phyloP scores from a whole-genome alignment of 2,329 filamentous ascomycete genomes.

The Colletotrichum sp. region DNA sequence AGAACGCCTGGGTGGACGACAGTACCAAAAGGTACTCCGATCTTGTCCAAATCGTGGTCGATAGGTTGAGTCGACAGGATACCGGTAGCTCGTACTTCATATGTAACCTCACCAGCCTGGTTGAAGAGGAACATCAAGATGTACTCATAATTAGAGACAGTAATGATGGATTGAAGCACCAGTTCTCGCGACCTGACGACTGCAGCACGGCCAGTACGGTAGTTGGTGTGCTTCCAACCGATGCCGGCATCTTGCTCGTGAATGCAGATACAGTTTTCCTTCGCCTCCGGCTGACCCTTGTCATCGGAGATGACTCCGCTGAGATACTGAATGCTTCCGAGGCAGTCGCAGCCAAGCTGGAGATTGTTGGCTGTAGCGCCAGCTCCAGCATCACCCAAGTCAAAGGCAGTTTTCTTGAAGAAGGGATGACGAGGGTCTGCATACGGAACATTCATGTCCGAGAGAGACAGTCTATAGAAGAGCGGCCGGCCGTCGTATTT shows the following conservation, averaged over 20 bases:
- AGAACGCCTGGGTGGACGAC: conserved; percentile 63
- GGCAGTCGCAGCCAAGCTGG: conserved; percentile 70
- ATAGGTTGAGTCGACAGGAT: conserved; percentile 61
- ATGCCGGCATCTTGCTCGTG: conserved; percentile 76
- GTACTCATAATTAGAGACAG: conserved; percentile 75
- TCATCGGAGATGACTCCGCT: conserved; percentile 56
- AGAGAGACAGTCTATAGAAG: conserved; percentile 62
- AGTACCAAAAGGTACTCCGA: conserved; percentile 57
- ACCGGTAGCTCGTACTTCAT: conserved; percentile 70
- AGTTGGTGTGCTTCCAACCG: conserved; percentile 75
- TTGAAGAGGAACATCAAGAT: conserved; percentile 70
- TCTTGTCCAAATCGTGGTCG: conserved; percentile 59
- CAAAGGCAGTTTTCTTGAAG: conserved; percentile 70
- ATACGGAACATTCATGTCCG: conserved; percentile 69
- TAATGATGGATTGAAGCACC: conserved; percentile 72
- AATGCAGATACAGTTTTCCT: conserved; percentile 69
- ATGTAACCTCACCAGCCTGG: conserved; percentile 63
- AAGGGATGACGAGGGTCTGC: conserved; percentile 69
- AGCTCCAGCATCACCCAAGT: conserved; percentile 71
- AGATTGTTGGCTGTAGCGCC: conserved; percentile 72
- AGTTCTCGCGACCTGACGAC: conserved; percentile 67
- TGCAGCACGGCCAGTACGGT: conserved; percentile 65
- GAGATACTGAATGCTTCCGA: conserved; percentile 67
- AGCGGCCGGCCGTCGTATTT: conserved; percentile 62
- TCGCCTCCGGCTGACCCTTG: conserved; percentile 57